Evolutionary conservation across 352 stramenopile species (phyloP), one percentile per base, ranked within the genome.

Genomic region (Aphanomyces euteiches): DNA sequence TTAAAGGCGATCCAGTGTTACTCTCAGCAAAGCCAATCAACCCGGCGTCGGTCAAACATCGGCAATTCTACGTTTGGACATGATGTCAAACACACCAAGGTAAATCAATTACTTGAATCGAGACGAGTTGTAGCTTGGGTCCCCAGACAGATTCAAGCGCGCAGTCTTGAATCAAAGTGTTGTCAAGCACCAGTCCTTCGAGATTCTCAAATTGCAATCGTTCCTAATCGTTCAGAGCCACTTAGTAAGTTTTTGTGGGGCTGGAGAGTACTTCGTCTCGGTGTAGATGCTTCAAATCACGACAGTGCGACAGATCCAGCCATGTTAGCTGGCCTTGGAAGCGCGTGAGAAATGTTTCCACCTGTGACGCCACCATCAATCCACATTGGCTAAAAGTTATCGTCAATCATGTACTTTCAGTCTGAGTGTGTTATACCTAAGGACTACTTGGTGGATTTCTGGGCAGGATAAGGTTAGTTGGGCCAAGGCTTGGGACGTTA

Each of bases 241-340:
- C 28, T 28, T 28, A 28, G 28, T 28, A 28, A 28, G 1, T 28
- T 28, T 28, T 28, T 28, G 28, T 28, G 28, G 28, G 28, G 28
- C 28, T 28, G 28, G 28, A 28, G 28, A 28, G 28, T 28, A 28
- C 28, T 28, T 28, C 28, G 2, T 28, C 28, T 28, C 28, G 28
- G 28, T 28, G 28, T 28, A 28, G 28, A 28, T 28, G 28, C 28
- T 61, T 37, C 6, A 61, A n/a, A 3, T 61, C 54, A 12, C 34
- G 54, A 10, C 19, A 61, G 43, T 61, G 54, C 5, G 54, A 61
- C 13, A 61, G 54, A 41, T 61, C 54, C 15, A 61, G 8, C 54
- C 54, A 61, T 37, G 54, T 61, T 7, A 61, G 54, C 36, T 61
- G 54, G 54, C 28, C 54, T 12, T 61, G 54, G 28, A 37, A 61